Percentiles rank a stretch among this genome's conserved stretches.
Conservation (phyloP, 2,329 filamentous ascomycete species). For the Sarocladium brachiariae region DNA sequence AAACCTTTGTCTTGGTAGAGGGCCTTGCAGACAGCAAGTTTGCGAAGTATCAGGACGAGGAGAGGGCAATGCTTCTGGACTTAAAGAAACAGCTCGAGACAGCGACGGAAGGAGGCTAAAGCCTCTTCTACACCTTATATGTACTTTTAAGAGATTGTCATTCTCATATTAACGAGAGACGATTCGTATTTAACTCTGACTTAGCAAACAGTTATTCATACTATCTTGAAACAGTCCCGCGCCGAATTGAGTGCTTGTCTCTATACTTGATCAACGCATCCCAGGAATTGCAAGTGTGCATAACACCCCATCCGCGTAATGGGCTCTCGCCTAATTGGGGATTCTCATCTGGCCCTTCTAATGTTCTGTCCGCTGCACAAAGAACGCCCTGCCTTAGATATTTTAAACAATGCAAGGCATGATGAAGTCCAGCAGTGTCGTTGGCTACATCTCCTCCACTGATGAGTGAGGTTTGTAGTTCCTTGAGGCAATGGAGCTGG, state of each 20-base stretch:
- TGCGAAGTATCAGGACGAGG: constrained; percentile 6
- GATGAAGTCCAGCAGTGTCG: constrained; percentile 3
- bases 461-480: constrained; percentile 9
- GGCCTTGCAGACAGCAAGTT: constrained; percentile 5
- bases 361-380: constrained; percentile 11
- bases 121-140: not conserved
- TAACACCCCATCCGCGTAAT: not conserved
- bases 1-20: constrained; percentile 5
- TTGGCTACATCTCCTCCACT: constrained; percentile 7
- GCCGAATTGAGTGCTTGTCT: not conserved
- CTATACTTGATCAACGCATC: not conserved
- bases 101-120: constrained; percentile 1
- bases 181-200: not conserved
- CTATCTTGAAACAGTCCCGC: not conserved
- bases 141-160: not conserved
- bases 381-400: constrained; percentile 12
- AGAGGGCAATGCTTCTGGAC: constrained; percentile 3
- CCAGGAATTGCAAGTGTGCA: not conserved
- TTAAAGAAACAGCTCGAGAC: constrained; percentile 3
- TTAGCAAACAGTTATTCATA: not conserved
- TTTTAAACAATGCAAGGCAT: constrained; percentile 11
- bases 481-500: constrained; percentile 10
- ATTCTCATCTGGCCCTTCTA: constrained; percentile 7
- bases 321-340: not conserved
- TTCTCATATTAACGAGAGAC: not conserved